These are phyloP conservation scores for Taxillus chinensis DNA, from an alignment of 164 flowering plant species.

Conservation along the genomic window DNA sequence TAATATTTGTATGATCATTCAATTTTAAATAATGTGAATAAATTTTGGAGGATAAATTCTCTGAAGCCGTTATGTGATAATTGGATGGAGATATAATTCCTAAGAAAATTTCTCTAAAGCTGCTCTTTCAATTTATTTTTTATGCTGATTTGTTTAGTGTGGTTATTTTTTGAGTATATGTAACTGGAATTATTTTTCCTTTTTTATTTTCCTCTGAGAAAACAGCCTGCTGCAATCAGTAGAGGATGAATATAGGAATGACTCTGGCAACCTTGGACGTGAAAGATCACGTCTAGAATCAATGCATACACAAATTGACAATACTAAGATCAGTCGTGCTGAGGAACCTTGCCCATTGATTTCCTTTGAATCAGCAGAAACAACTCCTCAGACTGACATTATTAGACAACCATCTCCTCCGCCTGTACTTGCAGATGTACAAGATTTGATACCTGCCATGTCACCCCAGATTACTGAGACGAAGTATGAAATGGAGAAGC, in stretches of 20 bases:
- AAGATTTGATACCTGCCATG: slow-evolving; percentile 56
- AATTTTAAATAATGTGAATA: background rate
- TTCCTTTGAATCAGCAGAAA: slow-evolving; percentile 51
- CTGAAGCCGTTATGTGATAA: background rate
- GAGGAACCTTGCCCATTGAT: slow-evolving; percentile 48
- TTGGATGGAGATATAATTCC: background rate
- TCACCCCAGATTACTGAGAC: slow-evolving; percentile 35
- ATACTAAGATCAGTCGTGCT: slow-evolving; percentile 16
- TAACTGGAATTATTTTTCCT: background rate
- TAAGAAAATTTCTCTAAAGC: background rate
- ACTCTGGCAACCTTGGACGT: slow-evolving; percentile 14
- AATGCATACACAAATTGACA: slow-evolving; percentile 25
- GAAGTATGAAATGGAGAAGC: slow-evolving; percentile 27
- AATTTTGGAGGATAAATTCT: background rate
- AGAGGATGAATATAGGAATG: slow-evolving; percentile 27
- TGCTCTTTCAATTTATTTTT: slow-evolving; percentile 1
- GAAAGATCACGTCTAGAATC: slow-evolving; percentile 26
- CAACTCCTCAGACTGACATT: slow-evolving; percentile 27
- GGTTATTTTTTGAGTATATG: background rate
- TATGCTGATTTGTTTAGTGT: slow-evolving; percentile 1
- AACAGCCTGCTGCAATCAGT: slow-evolving; percentile 33
- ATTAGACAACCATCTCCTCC: slow-evolving; percentile 90
- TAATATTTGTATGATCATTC: background rate
- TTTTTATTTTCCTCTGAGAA: slow-evolving; percentile 3
- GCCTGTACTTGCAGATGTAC: slow-evolving; percentile 85